Evolutionary conservation across 2,329 filamentous ascomycete species (phyloP).

Genomic region (Paecilomyces dactylethromorphus): DNA sequence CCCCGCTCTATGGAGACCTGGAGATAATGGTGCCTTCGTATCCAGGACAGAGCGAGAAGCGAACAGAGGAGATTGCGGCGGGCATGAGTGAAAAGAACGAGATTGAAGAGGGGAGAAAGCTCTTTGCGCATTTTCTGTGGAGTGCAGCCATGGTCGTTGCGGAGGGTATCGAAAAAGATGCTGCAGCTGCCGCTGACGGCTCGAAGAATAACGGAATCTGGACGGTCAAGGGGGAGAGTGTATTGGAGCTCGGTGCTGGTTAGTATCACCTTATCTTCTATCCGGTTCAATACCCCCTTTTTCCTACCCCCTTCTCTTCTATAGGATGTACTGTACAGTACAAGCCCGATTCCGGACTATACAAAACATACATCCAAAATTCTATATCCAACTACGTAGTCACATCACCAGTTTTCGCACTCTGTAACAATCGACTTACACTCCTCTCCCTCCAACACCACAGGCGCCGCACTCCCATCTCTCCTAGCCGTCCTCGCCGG

Average conservation of each 20-base stretch:
- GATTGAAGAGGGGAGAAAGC: constrained; percentile 41
- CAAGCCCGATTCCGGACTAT: too few species aligned
- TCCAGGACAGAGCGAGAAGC: constrained; percentile 29
- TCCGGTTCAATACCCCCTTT: background rate
- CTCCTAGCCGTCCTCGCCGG: constrained; percentile 29
- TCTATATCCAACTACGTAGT: background rate
- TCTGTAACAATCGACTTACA: background rate
- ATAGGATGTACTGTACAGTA: background rate
- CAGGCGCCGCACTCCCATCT: constrained; percentile 33
- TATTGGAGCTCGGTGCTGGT: constrained; percentile 58
- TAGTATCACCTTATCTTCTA: constrained; percentile 23
- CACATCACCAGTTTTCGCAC: background rate
- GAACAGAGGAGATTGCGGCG: constrained; percentile 10
- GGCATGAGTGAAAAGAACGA: constrained; percentile 8
- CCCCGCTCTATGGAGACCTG: constrained; percentile 34
- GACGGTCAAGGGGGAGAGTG: constrained; percentile 42
- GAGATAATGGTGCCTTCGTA: constrained; percentile 35
- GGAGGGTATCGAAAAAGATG: constrained; percentile 31
- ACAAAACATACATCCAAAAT: background rate
- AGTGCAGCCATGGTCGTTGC: constrained; percentile 44
- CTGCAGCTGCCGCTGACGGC: constrained; percentile 10
- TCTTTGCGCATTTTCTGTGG: constrained; percentile 57
- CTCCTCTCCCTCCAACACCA: background rate
- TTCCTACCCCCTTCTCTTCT: background rate
- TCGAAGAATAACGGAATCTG: constrained; percentile 20